Percentiles rank a stretch among this genome's conserved stretches.
Evolutionary conservation across 345 rosid species (phyloP).

Genomic region (Zanthoxylum bungeanum): DNA sequence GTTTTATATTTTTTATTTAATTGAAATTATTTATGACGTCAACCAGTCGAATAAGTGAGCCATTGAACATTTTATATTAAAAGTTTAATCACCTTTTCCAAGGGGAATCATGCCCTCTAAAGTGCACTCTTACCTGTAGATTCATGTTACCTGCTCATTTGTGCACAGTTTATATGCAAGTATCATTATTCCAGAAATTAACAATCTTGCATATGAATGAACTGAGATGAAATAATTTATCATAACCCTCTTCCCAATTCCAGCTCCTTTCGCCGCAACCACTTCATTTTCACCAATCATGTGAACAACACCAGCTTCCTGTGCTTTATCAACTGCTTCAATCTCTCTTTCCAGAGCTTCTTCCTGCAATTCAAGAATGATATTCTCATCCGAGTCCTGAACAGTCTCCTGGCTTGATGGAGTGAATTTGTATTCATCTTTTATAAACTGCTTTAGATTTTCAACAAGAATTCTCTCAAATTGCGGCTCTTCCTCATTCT

Average conservation of each 20-base stretch:
- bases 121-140: too few species aligned
- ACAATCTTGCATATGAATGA: too few species aligned
- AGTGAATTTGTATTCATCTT: constrained; percentile 11
- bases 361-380: constrained; percentile 16
- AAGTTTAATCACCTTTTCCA: too few species aligned
- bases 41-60: too few species aligned
- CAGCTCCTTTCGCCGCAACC: constrained; percentile 25
- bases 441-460: constrained; percentile 31
- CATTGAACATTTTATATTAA: too few species aligned
- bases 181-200: constrained; percentile 32
- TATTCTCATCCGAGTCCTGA: not conserved
- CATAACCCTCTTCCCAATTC: constrained; percentile 19
- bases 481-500: constrained; percentile 18
- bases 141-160: too few species aligned
- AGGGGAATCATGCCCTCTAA: too few species aligned
- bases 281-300: constrained; percentile 40
- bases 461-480: constrained; percentile 31
- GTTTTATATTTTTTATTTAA: too few species aligned
- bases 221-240: constrained; percentile 27
- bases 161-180: too few species aligned
- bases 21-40: too few species aligned
- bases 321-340: constrained; percentile 29
- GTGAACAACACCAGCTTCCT: constrained; percentile 32
- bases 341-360: constrained; percentile 21
- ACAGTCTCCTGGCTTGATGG: not conserved